phyloP scores from a whole-genome alignment of 1,284 basidiomycete genomes.

The Sporisorium graminicola region DNA sequence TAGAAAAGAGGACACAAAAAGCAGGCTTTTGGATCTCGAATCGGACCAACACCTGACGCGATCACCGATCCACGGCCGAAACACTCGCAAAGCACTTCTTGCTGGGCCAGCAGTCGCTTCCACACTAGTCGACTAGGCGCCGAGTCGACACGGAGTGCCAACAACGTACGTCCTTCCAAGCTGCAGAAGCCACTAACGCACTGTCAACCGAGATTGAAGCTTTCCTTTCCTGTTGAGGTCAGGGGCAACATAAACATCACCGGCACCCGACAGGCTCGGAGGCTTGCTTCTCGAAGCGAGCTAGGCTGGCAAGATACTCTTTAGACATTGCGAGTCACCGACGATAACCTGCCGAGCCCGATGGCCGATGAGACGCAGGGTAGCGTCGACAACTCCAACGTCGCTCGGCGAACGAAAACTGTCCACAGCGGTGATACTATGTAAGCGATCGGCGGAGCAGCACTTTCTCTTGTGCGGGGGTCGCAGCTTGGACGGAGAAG shows the following conservation, averaged over 20 bases:
- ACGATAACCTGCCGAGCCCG: neutral
- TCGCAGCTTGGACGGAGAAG: neutral
- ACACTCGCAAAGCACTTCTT: no score
- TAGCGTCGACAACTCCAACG: slow-evolving; percentile 2
- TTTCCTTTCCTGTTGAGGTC: neutral
- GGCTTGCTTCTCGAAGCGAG: neutral
- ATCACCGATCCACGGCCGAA: neutral
- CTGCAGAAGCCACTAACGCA: neutral
- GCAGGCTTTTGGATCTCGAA: no score
- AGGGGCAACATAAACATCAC: neutral
- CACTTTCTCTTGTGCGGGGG: neutral
- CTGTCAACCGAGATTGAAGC: neutral
- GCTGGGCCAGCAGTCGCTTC: no score
- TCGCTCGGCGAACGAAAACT: neutral
- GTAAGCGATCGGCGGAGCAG: neutral
- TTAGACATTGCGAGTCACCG: neutral
- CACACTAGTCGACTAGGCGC: no score
- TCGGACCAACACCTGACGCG: neutral
- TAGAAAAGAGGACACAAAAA: no score
- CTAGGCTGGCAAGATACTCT: neutral
- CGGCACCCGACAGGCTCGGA: neutral
- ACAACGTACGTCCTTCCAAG: neutral
- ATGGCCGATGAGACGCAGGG: neutral
- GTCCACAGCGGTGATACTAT: neutral
- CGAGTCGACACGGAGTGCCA: neutral